Base-by-base conservation (phyloP, 176 grass and related monocot genomes). In the Lolium rigidum region DNA sequence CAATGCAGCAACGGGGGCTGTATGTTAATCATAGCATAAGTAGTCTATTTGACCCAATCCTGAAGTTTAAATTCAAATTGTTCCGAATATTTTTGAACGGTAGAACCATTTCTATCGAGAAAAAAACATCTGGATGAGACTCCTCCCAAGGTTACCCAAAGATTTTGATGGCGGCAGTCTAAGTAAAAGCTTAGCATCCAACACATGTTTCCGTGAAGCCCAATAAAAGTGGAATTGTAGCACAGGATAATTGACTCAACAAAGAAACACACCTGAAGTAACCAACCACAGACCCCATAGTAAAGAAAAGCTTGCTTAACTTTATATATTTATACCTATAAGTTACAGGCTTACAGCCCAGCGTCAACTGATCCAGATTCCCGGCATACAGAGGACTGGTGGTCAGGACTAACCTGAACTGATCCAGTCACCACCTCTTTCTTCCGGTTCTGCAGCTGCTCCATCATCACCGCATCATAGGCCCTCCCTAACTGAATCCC, bases 401-500 rank as follows among this genome's bases (percentile, higher is more conserved):
- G 59, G 37, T 35, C 69, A 4, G 70, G 39, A n/a, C 31, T 77
- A 78, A 92, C 92, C 86, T 92, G 57, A 63, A 92, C 85, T 31
- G 86, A 90, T 48, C 86, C 86, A 92, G 82, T 89, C 58, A 81
- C 13, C 3, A 89, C 24, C 1, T 90, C 83, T 85, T 90, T 89
- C 60, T 94, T 94, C 70, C 83, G 51, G 61, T 92, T 92, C 73
- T 89, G 90, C 28, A 97, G 60, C 66, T 94, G 90, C 41, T 83
- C 74, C 83, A 89, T 91, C 88, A 97, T 97, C 61, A 91, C 76
- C 44, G 9, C 91, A 65, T 92, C 69, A 20, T 97, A 94, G 50
- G 90, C 90, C 46, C 20, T 92, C 50, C 94, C 86, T 41, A 97
- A 77, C 88, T 97, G 81, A 88, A 85, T 92, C 7, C 17, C 21